Evolutionary conservation across 257 asterid genomes (phyloP), one percentile per base, ranked within the genome.

Genomic region (Lycium barbarum): DNA sequence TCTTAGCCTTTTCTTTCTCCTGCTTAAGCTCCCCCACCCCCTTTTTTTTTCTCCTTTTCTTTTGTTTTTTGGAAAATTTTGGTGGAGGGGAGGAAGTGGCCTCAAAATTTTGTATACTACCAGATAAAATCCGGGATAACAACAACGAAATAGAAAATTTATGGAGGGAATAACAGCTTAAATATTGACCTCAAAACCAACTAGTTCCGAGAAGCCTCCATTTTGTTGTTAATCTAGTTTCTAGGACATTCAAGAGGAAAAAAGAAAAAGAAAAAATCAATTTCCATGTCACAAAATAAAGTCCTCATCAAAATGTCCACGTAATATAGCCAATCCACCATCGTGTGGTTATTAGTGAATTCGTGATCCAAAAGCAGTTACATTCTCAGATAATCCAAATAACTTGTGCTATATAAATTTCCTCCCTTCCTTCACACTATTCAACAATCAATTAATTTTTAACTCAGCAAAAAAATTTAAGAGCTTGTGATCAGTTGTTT

Each of bases 161-260:
- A 61, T 87, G 88, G 89, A 7, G 78, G 86, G 72, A 36, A 85
- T 14, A 18, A 72, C 54, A 86, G 83, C 84, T 76, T 76, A 70
- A 84, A 89, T 67, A 8, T 81, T 54, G 73, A 80, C 86, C 90
- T 84, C 87, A 85, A n/a, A 81, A 3, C 47, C 17, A 80, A 51
- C n/a, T 38, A 62, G 55, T 83, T 70, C 67, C 87, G 53, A 86
- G 90, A 91, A 87, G 71, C 80, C 90, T 88, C 89, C 88, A 80
- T 85, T 86, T 80, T 86, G 86, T 80, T 71, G 35, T 84, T 80
- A 6, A 43, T 61, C 12, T 81, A 40, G 72, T 61, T 47, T 61
- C 72, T 49, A 81, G 84, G 22, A 7, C 74, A 81, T n/a, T 49
- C 40, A 35, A 61, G 33, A 26, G 33, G 33, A 40, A 18, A 81